Evolutionary conservation across 495 filamentous ascomycete genomes (phyloP), one percentile per base, ranked within the genome.

Genomic region (Lophiostoma macrostomum): DNA sequence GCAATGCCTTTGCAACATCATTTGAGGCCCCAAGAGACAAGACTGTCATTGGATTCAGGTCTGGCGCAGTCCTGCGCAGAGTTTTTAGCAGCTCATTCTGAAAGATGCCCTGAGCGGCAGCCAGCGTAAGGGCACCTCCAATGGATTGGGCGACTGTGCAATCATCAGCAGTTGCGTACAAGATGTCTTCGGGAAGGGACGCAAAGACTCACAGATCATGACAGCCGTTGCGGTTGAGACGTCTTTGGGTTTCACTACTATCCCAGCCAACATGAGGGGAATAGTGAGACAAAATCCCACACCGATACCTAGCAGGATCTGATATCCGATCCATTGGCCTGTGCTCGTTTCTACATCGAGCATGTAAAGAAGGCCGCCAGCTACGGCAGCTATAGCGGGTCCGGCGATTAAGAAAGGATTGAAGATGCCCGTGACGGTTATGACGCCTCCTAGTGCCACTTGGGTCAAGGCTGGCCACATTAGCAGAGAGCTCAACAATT

Each of bases 271-370:
- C 44, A 48, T 48, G 3, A 48, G 10, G 2, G 31, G 44, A 22
- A 36, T 48, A 10, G 31, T 48, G 3, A 34, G 28, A 35, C 29
- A 34, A 5, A 22, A 18, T 4, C 44, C 31, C 6, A 23, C 27
- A 7, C 44, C 44, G 13, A 48, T 16, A 35, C 29, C 44, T 10
- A 48, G 11, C 2, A 48, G 10, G 3, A 48, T 48, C 28, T 48
- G 44, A 14, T 48, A 48, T 10, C 44, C 44, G 16, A 48, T 35
- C 31, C 44, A 48, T 35, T 34, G 3, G n/a, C 30, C 16, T 4
- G 5, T 36, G 3, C 8, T 35, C 3, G 28, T 4, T 3, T 19
- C 16, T 2, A 5, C 3, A 22, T 34, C 14, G 3, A 48, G 22
- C 12, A 24, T 4, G 27, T 16, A 8, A 5, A 48, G 22, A 2